Base-by-base conservation (phyloP, 1,284 basidiomycete genomes). In the Leccinum cinnamomeum region DNA sequence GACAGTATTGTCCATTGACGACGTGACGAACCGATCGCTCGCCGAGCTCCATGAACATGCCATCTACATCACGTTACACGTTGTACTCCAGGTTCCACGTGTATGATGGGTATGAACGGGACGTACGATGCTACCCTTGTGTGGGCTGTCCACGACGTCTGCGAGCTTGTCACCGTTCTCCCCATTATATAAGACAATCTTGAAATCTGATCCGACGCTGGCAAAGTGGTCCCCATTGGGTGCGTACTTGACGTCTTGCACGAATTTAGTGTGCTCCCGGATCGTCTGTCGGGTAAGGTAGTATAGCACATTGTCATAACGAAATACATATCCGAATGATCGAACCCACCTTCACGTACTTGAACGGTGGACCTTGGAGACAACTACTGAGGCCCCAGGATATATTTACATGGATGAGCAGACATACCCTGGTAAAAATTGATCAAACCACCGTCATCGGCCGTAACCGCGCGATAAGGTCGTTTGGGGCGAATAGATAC, bases 151-250 rank as follows among this genome's bases (percentile, higher is more conserved):
- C 10, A 82, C 81, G 53, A 94, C 74, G 69, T 93, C 90, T 20
- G 80, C 83, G 57, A 91, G 69, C 7, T 87, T 87, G 41, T 97
- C 94, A 2, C 95, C 96, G 3, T 86, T 89, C 77, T 92, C 89
- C 33, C 97, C 97, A 67, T 98, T 94, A 75, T 97, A 98, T 20
- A 99, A 70, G 78, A 97, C 92, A 20, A 90, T 79, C 78, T 95
- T 97, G 56, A 84, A 87, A 77, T 99, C 97, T 4, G 94, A 93
- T 30, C 95, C 97, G 14, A 94, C 95, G 54, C 94, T 95, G 14
- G 88, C 91, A 73, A 98, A 98, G 25, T 88, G 79, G 55, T 90
- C 85, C 3, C 95, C 95, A 37, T 88, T 88, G 0, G 90, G 88
- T 0, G 94, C 84, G 73, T 89, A 98, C 60, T 87, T 85, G 23